Evolutionary conservation across 192 early-diverging fungal species (phyloP).

Genomic region (Entomortierella lignicola): DNA sequence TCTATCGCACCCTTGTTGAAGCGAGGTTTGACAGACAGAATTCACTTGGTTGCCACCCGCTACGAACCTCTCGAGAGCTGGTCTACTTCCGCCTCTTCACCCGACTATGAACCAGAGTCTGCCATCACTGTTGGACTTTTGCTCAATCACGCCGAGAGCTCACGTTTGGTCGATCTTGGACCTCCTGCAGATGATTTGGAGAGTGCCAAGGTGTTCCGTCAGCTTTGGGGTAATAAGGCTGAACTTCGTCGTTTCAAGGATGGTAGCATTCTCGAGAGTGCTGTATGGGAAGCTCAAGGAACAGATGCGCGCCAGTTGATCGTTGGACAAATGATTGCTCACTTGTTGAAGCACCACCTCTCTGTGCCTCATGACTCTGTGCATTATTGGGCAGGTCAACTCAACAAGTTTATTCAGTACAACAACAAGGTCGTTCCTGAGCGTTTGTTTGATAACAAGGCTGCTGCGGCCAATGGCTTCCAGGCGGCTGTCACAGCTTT

Average conservation of each 20-base stretch:
- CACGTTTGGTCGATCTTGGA: constrained; percentile 87
- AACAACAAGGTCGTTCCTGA: constrained; percentile 59
- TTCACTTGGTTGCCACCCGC: constrained; percentile 57
- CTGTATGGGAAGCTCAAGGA: constrained; percentile 78
- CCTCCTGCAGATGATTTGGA: constrained; percentile 82
- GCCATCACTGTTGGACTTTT: constrained; percentile 77
- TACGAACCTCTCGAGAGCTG: constrained; percentile 54
- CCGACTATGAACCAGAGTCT: constrained; percentile 35
- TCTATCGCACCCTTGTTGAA: constrained; percentile 59
- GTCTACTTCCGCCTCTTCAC: constrained; percentile 46
- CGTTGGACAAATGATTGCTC: constrained; percentile 81
- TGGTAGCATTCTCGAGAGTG: constrained; percentile 89
- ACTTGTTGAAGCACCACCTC: constrained; percentile 84
- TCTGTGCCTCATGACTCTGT: constrained; percentile 58
- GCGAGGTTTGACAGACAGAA: constrained; percentile 62
- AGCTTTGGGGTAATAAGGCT: constrained; percentile 90
- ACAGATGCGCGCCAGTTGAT: constrained; percentile 77
- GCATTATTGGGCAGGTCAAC: constrained; percentile 75
- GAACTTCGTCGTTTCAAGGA: constrained; percentile 96
- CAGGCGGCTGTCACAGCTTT: constrained; percentile 75
- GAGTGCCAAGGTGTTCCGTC: constrained; percentile 73
- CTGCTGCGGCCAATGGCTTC: constrained; percentile 64
- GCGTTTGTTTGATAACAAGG: constrained; percentile 56
- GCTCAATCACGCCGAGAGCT: constrained; percentile 72
- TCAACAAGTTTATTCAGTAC: constrained; percentile 70